Evolutionary conservation across 495 filamentous ascomycete species (phyloP), one percentile per base, ranked within the genome.

Genomic region (Neurospora sp.): DNA sequence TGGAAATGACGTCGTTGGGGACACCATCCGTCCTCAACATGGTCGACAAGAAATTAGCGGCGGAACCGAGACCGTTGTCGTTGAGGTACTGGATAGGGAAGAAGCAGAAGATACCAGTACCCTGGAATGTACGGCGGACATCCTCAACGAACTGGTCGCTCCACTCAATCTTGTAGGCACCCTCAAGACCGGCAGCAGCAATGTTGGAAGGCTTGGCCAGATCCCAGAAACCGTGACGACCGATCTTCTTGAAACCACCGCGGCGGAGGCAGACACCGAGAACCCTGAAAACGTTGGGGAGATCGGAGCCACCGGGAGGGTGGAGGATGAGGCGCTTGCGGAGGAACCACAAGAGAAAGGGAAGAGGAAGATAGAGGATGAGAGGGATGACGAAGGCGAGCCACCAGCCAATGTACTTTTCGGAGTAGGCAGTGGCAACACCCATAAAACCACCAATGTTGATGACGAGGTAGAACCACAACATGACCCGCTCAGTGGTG

Each of bases 1-100:
- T 94, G 76, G 83, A 81, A 82, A 94, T 91, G 74, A 93, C 83
- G 75, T 94, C 92, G 84, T 94, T 94, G 48, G 91, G 91, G 0
- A 89, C 88, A 22, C 90, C 90, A 74, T 90, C 85, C 5, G 89
- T 91, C 39, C 84, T 84, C 82, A 93, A 85, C 72, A 89, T 88
- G 20, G 89, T 88, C 2, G 83, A 86, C 77, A 91, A 82, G 78
- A 87, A 89, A 61, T 72, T 82, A 44, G 82, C 82, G 5, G 84
- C 78, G 3, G 75, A 72, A 3, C 85, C 85, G 27, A 87, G 76
- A 77, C 85, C 85, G 69, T 84, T 84, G 74, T 87, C 85, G 78
- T 87, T 87, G 66, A 93, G 84, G 84, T 88, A 91, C 81, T 90
- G 92, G 46, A 93, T 85, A 42, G 91, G 91, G 79, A 89, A 90